phyloP scores from a whole-genome alignment of 441 rosid species.

The Pelargonium cotyledonis region DNA sequence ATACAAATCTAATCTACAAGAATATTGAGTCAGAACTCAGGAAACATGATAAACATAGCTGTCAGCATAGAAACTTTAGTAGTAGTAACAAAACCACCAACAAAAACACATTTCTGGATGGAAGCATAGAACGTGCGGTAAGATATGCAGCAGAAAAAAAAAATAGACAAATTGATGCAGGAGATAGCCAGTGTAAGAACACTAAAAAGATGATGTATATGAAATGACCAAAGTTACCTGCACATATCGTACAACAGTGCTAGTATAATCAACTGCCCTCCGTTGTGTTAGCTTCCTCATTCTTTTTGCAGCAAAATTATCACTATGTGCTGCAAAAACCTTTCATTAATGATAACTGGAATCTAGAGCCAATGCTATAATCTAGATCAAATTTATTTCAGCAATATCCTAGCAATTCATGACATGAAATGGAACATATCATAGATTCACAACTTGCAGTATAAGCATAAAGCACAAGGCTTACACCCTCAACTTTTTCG shows the following conservation, averaged over 20 bases:
- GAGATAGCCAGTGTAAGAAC: neutral
- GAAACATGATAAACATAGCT: neutral
- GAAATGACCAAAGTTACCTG: constrained; percentile 42
- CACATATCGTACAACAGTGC: constrained; percentile 79
- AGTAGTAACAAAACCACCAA: constrained; percentile 3
- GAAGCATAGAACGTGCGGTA: neutral
- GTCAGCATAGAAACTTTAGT: neutral
- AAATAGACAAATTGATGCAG: neutral
- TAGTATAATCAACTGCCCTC: constrained; percentile 93
- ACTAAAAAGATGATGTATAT: neutral
- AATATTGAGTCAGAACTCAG: neutral
- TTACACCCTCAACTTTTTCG: neutral
- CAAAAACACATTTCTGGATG: neutral
- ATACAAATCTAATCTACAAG: neutral
- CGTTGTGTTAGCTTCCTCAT: constrained; percentile 92
- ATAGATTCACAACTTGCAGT: neutral
- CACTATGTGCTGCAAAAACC: constrained; percentile 46
- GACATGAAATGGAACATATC: neutral
- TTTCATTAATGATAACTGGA: constrained; percentile 7
- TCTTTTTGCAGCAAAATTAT: constrained; percentile 70
- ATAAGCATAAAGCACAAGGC: constrained; percentile 7
- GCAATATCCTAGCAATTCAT: constrained; percentile 1
- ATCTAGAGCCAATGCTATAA: neutral
- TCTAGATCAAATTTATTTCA: neutral
- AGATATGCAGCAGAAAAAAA: neutral